Evolutionary conservation across 225 moss, liverwort and hornwort species (phyloP), one percentile per base, ranked within the genome.

Genomic region (Straminergon stramineum): DNA sequence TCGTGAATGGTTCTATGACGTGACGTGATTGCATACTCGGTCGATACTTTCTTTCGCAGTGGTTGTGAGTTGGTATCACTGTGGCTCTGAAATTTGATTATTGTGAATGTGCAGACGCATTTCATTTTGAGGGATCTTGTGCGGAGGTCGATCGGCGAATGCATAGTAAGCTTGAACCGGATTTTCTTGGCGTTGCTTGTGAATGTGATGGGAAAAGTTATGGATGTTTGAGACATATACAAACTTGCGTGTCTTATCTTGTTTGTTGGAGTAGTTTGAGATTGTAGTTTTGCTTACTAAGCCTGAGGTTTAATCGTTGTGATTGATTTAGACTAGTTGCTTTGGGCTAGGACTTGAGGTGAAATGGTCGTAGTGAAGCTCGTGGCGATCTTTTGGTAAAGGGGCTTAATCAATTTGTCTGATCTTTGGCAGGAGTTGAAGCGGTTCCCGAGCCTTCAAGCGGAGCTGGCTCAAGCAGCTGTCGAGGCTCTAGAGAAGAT

Each of bases 401-500:
- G 31, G 37, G 39, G 64, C 71, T 64, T 87, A 58, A 89, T 75
- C 28, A 60, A 51, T 79, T 81, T 67, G 32, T 86, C 6, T 82
- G 28, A 26, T 12, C 32, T 71, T 74, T 81, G 87, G 34, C 91
- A 99, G 94, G 99, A 96, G 84, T 92, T 99, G 77, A 97, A 95
- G 84, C 92, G 99, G 56, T 99, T 99, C 64, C 97, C 99, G 79
- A 94, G 96, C 45, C 93, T 99, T 79, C 99, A 99, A 91, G 88
- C 94, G 87, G 97, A 99, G 88, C 91, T 99, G 48, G 95, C 96
- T 27, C 93, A 96, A 88, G 97, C 97, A 82, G 97, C 99, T 57
- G 95, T 94, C 67, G 97, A 99, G 79, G 93, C 99, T 45, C 88
- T 99, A 58, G 99, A 99, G 89, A 96, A 92, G 90, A 97, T 99